Percentiles rank a stretch among this genome's conserved stretches.
Evolutionary conservation across 1,139 yeast genomes (phyloP).

Genomic region (Trichomonascaceae sp.): DNA sequence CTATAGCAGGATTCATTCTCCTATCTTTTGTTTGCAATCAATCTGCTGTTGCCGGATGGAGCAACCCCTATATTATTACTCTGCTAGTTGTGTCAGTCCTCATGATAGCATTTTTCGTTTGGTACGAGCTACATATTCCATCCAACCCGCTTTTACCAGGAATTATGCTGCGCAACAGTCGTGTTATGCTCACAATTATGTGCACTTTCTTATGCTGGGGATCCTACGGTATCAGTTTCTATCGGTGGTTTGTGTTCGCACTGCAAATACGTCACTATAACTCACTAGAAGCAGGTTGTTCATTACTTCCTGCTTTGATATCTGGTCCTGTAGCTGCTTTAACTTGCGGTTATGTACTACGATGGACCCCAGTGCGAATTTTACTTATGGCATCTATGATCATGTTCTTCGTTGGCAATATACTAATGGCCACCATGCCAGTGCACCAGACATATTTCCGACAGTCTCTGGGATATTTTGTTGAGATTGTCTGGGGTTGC

Average conservation of each 20-base stretch:
- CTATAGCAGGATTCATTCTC: slow-evolving; percentile 35
- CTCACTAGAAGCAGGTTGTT: not conserved
- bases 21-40: slow-evolving; percentile 38
- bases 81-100: slow-evolving; percentile 36
- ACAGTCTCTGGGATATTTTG: not conserved
- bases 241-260: not conserved
- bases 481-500: not conserved
- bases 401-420: not conserved
- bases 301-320: not conserved
- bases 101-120: slow-evolving; percentile 32
- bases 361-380: not conserved
- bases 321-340: not conserved
- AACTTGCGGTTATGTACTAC: not conserved
- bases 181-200: not conserved
- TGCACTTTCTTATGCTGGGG: not conserved
- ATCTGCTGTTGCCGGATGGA: slow-evolving; percentile 37
- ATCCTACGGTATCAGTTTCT: not conserved
- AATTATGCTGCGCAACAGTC: not conserved
- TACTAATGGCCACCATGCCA: not conserved
- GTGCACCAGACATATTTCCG: not conserved
- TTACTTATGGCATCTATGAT: not conserved
- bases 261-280: not conserved
- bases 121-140: slow-evolving; percentile 37
- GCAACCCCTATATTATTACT: slow-evolving; percentile 40
- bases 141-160: slow-evolving; percentile 40